phyloP scores from a whole-genome alignment of 1,284 basidiomycete species.

The Chalciporus piperatoides region DNA sequence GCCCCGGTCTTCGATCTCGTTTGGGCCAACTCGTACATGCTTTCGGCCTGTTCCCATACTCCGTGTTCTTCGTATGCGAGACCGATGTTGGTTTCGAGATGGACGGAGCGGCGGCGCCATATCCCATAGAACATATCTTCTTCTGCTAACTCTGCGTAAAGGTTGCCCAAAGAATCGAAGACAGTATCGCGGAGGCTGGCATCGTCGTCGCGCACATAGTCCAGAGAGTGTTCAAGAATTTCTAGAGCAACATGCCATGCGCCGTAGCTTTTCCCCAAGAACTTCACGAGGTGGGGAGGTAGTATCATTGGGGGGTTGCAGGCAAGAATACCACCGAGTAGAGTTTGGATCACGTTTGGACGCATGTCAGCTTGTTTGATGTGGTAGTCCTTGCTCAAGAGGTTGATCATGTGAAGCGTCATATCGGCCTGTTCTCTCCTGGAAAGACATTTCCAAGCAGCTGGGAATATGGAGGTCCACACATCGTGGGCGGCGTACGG shows the following conservation, averaged over 20 bases:
- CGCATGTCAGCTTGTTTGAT: conserved; percentile 84
- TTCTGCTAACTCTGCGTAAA: conserved; percentile 94
- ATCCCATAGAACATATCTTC: conserved; percentile 98
- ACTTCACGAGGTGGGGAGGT: conserved; percentile 95
- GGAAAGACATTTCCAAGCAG: conserved; percentile 85
- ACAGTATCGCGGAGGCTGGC: conserved; percentile 78
- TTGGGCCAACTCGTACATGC: conserved; percentile 90
- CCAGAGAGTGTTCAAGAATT: conserved; percentile 78
- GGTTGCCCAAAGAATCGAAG: conserved; percentile 89
- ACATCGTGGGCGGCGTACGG: conserved; percentile 73
- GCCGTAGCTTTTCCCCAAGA: conserved; percentile 93
- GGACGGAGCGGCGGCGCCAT: conserved; percentile 87
- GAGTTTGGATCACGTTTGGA: conserved; percentile 94
- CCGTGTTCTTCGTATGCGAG: conserved; percentile 97
- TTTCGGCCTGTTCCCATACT: conserved; percentile 93
- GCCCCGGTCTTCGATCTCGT: conserved; percentile 79
- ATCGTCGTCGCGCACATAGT: conserved; percentile 79
- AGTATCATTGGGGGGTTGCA: conserved; percentile 86
- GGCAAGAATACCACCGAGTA: conserved; percentile 81
- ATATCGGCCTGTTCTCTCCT: conserved; percentile 88
- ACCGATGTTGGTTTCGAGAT: conserved; percentile 89
- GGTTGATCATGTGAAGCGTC: conserved; percentile 85
- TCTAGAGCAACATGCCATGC: conserved; percentile 94
- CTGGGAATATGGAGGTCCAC: conserved; percentile 90
- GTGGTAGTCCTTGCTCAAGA: conserved; percentile 94